A percentile compares a stretch with the other conserved stretches of the same genome.
phyloP scores from a whole-genome alignment of 169 alveolate species.

The Plasmodium sp. region DNA sequence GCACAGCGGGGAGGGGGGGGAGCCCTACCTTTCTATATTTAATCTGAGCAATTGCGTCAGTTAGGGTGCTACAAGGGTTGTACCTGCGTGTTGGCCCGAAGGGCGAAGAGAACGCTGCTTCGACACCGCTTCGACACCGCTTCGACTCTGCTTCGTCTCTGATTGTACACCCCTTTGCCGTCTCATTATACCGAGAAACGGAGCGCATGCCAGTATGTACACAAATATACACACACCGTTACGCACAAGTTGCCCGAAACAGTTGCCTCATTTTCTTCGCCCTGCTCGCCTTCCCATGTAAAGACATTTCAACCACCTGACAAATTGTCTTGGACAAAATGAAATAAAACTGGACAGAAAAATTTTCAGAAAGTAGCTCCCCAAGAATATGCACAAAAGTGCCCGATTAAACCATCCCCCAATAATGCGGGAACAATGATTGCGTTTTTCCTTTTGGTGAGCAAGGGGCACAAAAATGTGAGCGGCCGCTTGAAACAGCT shows the following conservation, averaged over 20 bases:
- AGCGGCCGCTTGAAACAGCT: not conserved
- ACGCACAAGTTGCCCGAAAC: not conserved
- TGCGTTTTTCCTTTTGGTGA: not conserved
- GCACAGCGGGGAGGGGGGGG: not conserved
- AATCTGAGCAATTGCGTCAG: not conserved
- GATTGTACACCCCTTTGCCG: not conserved
- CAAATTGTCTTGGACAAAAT: not conserved
- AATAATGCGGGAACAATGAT: not conserved
- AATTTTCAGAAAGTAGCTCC: not conserved
- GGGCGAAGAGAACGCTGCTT: not conserved
- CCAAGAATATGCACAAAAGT: conserved; percentile 15
- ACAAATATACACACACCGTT: not conserved
- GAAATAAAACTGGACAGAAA: conserved; percentile 4
- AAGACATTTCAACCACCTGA: not conserved
- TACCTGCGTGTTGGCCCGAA: not conserved
- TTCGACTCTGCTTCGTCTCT: not conserved
- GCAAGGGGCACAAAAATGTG: not conserved
- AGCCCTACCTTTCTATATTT: not conserved
- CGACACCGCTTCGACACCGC: not conserved
- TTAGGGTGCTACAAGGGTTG: not conserved
- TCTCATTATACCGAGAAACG: not conserved
- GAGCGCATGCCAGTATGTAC: not conserved
- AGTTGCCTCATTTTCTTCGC: not conserved
- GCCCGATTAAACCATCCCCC: conserved; percentile 17
- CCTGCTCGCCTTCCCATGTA: not conserved